A percentile compares a stretch with the other conserved stretches of the same genome.
phyloP scores from a whole-genome alignment of 1,139 yeast genomes.

The Hemisphaericaspora xylofermentans region DNA sequence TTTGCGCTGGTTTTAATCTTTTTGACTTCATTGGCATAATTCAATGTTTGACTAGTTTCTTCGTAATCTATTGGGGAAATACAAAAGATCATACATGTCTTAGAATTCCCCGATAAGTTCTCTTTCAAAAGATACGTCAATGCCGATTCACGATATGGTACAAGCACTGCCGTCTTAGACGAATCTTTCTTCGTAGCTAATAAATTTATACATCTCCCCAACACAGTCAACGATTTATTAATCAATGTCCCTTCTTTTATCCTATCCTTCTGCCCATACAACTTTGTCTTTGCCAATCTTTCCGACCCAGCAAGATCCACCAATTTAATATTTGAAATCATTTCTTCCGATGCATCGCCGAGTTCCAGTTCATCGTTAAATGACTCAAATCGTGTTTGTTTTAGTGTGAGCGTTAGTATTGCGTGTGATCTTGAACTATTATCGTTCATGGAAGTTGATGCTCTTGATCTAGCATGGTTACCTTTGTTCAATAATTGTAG shows the following conservation, averaged over 20 bases:
- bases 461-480: constrained; percentile 56
- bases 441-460: constrained; percentile 67
- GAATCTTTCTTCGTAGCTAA: constrained; percentile 24
- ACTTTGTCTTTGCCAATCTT: constrained; percentile 60
- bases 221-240: constrained; percentile 70
- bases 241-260: constrained; percentile 74
- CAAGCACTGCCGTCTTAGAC: constrained; percentile 29
- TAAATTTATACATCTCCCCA: constrained; percentile 71
- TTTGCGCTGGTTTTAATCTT: constrained; percentile 62
- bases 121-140: constrained; percentile 74
- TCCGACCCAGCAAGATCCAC: constrained; percentile 87
- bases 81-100: constrained; percentile 75
- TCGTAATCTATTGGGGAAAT: constrained; percentile 74
- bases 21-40: constrained; percentile 77
- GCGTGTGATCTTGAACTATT: constrained; percentile 80
- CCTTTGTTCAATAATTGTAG: constrained; percentile 45
- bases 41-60: constrained; percentile 68
- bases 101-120: constrained; percentile 71
- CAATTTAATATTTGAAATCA: constrained; percentile 58
- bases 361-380: constrained; percentile 23
- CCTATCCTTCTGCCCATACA: constrained; percentile 57
- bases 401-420: constrained; percentile 60
- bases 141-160: constrained; percentile 73
- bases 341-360: constrained; percentile 54
- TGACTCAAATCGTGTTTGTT: constrained; percentile 48